Evolutionary conservation across 2,329 filamentous ascomycete genomes (phyloP).

Genomic region (Penicillium sp.): DNA sequence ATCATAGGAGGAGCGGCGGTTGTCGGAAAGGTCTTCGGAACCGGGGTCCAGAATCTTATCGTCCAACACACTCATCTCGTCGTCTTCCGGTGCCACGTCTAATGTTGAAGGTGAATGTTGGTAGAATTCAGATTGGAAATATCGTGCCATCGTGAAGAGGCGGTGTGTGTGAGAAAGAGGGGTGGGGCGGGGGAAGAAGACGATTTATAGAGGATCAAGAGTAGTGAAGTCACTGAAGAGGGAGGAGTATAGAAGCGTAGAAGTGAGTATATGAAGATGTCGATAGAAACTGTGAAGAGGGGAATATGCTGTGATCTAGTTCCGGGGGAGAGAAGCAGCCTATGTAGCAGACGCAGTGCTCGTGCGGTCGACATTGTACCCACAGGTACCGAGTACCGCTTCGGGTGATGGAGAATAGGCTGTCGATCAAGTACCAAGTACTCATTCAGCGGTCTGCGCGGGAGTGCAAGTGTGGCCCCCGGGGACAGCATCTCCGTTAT

Average conservation of each 20-base stretch:
- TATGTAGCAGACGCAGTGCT: slow-evolving; percentile 10
- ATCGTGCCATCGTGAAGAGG: slow-evolving; percentile 43
- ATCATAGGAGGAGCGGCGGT: slow-evolving; percentile 47
- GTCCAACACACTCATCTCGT: slow-evolving; percentile 54
- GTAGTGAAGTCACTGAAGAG: slow-evolving; percentile 9
- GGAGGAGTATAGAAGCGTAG: background rate
- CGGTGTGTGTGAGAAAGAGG: slow-evolving; percentile 17
- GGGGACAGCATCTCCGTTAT: slow-evolving; percentile 9
- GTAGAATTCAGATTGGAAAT: slow-evolving; percentile 48
- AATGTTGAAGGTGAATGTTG: slow-evolving; percentile 44
- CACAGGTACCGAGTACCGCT: slow-evolving; percentile 12
- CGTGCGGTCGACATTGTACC: slow-evolving; percentile 12
- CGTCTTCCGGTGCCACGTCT: slow-evolving; percentile 46
- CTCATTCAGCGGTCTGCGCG: slow-evolving; percentile 17
- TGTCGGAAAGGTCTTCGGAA: slow-evolving; percentile 50
- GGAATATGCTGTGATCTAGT: slow-evolving; percentile 8
- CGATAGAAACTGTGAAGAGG: slow-evolving; percentile 7
- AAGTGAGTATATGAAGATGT: slow-evolving; percentile 7
- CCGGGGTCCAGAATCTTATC: slow-evolving; percentile 53
- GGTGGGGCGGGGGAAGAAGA: slow-evolving; percentile 10
- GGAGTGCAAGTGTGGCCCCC: slow-evolving; percentile 10
- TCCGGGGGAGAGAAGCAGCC: slow-evolving; percentile 8
- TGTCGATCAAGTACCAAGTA: slow-evolving; percentile 17
- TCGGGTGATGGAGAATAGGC: slow-evolving; percentile 1
- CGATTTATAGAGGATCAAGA: slow-evolving; percentile 4